Evolutionary conservation across 352 stramenopile species (phyloP).

Genomic region (Pythium folliculosum): DNA sequence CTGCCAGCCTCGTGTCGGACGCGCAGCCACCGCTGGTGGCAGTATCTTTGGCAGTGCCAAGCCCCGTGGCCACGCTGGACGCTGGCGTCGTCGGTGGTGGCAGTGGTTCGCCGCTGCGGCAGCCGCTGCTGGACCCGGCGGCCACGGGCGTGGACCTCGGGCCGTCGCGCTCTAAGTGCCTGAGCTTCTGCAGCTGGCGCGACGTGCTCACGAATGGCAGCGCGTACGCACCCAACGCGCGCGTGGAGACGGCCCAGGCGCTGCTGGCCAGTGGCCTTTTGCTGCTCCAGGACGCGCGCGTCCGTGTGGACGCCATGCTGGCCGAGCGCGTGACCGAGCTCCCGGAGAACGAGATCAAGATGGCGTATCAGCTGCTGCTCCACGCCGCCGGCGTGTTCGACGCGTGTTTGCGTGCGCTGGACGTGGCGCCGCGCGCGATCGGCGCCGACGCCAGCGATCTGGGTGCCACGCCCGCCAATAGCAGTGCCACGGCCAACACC

Average conservation of each 20-base stretch:
- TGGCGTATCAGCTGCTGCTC: constrained; percentile 66
- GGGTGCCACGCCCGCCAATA: constrained; percentile 19
- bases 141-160: constrained; percentile 5
- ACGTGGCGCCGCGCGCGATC: constrained; percentile 32
- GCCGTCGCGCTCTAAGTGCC: constrained; percentile 34
- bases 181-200: constrained; percentile 61
- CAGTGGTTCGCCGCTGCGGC: constrained; percentile 33
- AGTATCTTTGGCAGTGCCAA: neutral
- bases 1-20: constrained; percentile 13
- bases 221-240: constrained; percentile 51
- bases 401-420: constrained; percentile 48
- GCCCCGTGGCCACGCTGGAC: constrained; percentile 16
- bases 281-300: constrained; percentile 46
- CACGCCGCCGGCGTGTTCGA: constrained; percentile 58
- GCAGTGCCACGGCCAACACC: neutral
- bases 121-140: constrained; percentile 43
- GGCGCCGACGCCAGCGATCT: constrained; percentile 41
- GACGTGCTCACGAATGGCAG: constrained; percentile 49
- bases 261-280: constrained; percentile 48
- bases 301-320: constrained; percentile 48
- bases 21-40: constrained; percentile 18
- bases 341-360: constrained; percentile 65
- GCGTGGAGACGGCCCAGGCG: constrained; percentile 53
- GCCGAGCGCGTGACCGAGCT: constrained; percentile 42
- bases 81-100: neutral